Base-by-base conservation (phyloP, 441 rosid species). In the Flueggea neowawraea region DNA sequence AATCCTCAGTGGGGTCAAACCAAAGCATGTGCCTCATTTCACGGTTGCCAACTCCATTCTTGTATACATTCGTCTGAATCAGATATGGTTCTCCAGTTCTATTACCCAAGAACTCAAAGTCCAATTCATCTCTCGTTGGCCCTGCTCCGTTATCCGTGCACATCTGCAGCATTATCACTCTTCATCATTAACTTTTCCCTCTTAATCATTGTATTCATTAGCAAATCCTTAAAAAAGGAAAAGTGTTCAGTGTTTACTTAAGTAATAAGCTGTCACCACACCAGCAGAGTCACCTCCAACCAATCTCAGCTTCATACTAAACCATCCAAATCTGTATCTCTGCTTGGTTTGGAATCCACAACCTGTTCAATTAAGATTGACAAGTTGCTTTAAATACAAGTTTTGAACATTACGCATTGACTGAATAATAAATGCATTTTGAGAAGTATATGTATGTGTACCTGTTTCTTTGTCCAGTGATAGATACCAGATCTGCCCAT, bases 281-380 rank as follows among this genome's bases (percentile, higher is more conserved):
- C 98, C 96, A 11, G 98, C 98, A 2, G 98, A 93, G 65, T 90
- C 98, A 61, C 96, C 96, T 41, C 93, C 96, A 11, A 90, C 98
- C 56, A 93, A 73, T 67, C 90, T 93, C 74, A 93, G 72, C 82
- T 93, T 90, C 98, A 90, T 93, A 77, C 97, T 88, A 57, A 93
- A 93, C 97, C 96, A 90, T 2, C 98, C 97, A 57, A 88, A 90
- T 80, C 97, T 78, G 81, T 93, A 93, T 62, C 67, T 85, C 75
- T 88, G 90, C 66, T 90, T 93, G 12, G 97, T 93, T 71, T 88
- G 92, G 74, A 93, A 93, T 43, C 98, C 98, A 69, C 97, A 93
- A 4, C 98, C 98, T 88, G 31, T 55, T 66, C 58, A 31, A 10
- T 4, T 16, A 39, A 17, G 58, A 53, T 43, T 43, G 8, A 11